phyloP scores from a whole-genome alignment of 768 basidiomycete genomes.

The Chalciporus chontae region DNA sequence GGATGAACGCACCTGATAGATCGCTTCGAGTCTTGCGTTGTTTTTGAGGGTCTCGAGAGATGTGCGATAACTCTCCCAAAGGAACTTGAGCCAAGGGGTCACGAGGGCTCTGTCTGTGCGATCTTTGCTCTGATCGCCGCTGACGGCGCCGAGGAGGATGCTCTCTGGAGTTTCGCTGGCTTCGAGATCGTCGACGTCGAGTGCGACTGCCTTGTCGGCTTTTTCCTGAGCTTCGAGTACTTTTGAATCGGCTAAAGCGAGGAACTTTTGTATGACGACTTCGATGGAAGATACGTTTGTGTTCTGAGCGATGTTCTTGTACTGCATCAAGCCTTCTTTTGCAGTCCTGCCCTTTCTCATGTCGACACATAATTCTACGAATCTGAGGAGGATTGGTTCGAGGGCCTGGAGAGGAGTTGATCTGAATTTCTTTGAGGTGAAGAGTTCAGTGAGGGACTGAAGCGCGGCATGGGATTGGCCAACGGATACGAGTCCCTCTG shows the following conservation, averaged over 20 bases:
- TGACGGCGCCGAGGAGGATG: conserved; percentile 86
- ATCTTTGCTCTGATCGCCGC: conserved; percentile 88
- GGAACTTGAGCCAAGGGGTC: conserved; percentile 95
- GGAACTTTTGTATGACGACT: conserved; percentile 81
- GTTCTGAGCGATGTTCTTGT: conserved; percentile 97
- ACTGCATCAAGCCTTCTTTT: conserved; percentile 94
- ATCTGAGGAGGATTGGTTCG: conserved; percentile 94
- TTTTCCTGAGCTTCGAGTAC: conserved; percentile 85
- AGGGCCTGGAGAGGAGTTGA: conserved; percentile 83
- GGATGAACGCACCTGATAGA: conserved; percentile 78
- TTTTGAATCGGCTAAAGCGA: conserved; percentile 76
- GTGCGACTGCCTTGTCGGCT: conserved; percentile 70
- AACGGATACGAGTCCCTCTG: conserved; percentile 91
- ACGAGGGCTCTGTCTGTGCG: conserved; percentile 92
- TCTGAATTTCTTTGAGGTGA: conserved; percentile 90
- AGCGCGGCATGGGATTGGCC: conserved; percentile 88
- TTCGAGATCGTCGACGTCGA: conserved; percentile 93
- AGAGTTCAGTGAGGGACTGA: conserved; percentile 89
- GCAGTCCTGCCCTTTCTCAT: conserved; percentile 92
- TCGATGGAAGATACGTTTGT: conserved; percentile 90
- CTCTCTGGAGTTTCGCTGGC: conserved; percentile 93
- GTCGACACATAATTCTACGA: conserved; percentile 94
- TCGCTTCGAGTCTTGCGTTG: conserved; percentile 85
- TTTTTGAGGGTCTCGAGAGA: conserved; percentile 95
- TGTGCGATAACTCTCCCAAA: conserved; percentile 98